Evolutionary conservation across 176 grass and related monocot species (phyloP).

Genomic region (Neostapfia colusana): DNA sequence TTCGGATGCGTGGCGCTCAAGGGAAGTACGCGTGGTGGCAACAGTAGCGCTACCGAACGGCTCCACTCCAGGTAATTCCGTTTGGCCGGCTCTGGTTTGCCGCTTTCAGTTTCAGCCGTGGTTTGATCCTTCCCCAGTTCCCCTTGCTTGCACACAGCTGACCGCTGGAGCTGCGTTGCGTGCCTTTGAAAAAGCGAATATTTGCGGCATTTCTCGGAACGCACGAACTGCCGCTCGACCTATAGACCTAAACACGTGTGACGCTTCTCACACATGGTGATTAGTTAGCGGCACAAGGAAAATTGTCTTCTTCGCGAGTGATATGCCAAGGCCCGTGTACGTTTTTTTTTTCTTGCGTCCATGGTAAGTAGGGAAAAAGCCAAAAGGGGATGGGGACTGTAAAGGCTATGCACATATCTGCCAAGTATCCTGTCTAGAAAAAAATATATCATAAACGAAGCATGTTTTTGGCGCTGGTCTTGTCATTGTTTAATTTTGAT

Average conservation of each 20-base stretch:
- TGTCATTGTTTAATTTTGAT: neutral
- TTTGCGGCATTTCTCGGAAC: neutral
- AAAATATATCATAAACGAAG: neutral
- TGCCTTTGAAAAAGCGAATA: neutral
- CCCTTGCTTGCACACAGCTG: neutral
- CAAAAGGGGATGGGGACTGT: neutral
- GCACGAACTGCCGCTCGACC: neutral
- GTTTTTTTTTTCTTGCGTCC: conserved; percentile 31
- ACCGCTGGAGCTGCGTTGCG: neutral
- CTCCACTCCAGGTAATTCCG: conserved; percentile 12
- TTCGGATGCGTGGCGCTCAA: conserved; percentile 46
- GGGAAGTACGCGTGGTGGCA: conserved; percentile 44
- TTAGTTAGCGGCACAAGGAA: neutral
- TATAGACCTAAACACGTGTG: neutral
- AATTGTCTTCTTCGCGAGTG: neutral
- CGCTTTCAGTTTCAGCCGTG: neutral
- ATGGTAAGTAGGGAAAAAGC: conserved; percentile 9
- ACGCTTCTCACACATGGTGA: neutral
- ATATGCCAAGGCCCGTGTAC: neutral
- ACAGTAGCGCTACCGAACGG: conserved; percentile 15
- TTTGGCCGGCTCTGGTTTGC: neutral
- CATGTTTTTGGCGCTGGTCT: conserved; percentile 2
- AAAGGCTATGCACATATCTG: neutral
- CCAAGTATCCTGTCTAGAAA: neutral
- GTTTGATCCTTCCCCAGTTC: neutral